Conservation (phyloP, 306 rosid species). For the Ormosia semicastrata region DNA sequence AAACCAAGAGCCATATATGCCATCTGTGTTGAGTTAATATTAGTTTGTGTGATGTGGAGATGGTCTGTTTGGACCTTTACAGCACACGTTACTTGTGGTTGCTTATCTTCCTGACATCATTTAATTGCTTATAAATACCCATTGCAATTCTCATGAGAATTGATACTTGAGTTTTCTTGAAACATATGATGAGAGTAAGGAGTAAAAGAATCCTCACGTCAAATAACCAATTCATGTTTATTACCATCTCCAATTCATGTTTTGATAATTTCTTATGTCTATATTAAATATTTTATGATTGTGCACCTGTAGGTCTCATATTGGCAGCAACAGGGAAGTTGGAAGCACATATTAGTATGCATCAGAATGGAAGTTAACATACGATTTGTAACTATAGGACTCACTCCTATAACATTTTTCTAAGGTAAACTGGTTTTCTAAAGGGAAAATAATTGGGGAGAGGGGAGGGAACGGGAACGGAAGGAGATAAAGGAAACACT, state of each 20-base stretch:
- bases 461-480: slow-evolving; percentile 10
- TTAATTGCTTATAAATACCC: background rate
- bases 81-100: background rate
- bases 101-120: background rate
- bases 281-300: slow-evolving; percentile 1
- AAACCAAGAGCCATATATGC: background rate
- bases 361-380: slow-evolving; percentile 58
- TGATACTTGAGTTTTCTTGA: slow-evolving; percentile 1
- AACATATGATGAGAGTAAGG: background rate
- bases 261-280: slow-evolving; percentile 1
- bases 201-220: background rate
- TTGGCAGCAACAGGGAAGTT: slow-evolving; percentile 84
- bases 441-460: slow-evolving; percentile 2
- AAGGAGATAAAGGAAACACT: slow-evolving; percentile 11
- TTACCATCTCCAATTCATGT: background rate
- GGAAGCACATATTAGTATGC: slow-evolving; percentile 53
- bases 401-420: slow-evolving; percentile 7
- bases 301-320: slow-evolving; percentile 70
- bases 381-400: background rate
- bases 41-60: background rate
- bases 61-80: background rate
- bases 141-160: slow-evolving; percentile 11
- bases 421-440: slow-evolving; percentile 29
- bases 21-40: background rate
- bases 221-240: background rate